Evolutionary conservation across 1,284 basidiomycete genomes (phyloP), one percentile per base, ranked within the genome.

Genomic region (Tylopilus orsonianus): DNA sequence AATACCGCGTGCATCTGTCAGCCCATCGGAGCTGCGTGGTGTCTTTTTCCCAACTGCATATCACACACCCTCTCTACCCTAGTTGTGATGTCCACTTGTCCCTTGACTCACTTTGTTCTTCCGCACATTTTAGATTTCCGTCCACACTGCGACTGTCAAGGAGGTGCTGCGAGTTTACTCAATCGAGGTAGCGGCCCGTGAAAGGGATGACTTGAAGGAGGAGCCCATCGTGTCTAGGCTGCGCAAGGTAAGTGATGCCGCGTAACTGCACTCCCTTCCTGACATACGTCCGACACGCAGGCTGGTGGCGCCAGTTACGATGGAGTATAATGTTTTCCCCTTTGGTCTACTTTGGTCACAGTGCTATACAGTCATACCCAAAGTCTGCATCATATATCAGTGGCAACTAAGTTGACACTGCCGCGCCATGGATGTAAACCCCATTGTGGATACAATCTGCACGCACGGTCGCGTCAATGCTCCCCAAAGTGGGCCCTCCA

Each of bases 81-180:
- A 43, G 44, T 49, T 20, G 36, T 47, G 44, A 59, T 53, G 47
- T 40, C 19, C 20, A 49, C 37, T 39, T 51, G 38, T 44, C 38
- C 41, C n/a, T 40, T 43, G 34, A 48, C 53, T 62, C 32, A 66
- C 57, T 44, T 44, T 52, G 37, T 52, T 41, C 39, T 27, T 41
- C 14, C 37, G 41, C 50, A 48, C 47, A 44, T 32, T 50, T 24
- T 57, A 94, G 90, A 86, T 94, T 60, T 94, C 92, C 48, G 91
- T 95, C 5, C 92, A 95, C 64, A 65, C 83, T 34, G 88, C 87
- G 55, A 85, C 92, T 70, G 90, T 95, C 66, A 94, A 95, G 74
- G 67, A 73, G 48, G 83, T 87, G 48, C 71, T 96, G 59, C 79
- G 81, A 48, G 80, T 83, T 47, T 93, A 80, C 72, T 91, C 90